These are phyloP conservation scores for Oemleria cerasiformis DNA, from an alignment of 306 rosid genomes.

Conservation along the genomic window DNA sequence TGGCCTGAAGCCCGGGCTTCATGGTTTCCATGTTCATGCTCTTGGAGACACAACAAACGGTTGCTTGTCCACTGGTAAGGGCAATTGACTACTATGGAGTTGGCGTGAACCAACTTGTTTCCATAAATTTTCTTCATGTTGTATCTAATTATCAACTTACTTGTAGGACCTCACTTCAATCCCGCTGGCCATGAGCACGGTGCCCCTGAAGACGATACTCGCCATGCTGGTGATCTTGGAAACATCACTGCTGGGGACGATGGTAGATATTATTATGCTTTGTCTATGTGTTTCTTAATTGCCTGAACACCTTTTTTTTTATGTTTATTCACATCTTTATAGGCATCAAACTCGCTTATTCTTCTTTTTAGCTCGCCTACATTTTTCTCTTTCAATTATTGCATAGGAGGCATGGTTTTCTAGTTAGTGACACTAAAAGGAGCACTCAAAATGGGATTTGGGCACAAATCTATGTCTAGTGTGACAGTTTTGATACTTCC, in stretches of 20 bases:
- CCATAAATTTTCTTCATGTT: neutral
- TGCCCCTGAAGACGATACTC: slow-evolving; percentile 70
- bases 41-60: slow-evolving; percentile 96
- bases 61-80: slow-evolving; percentile 88
- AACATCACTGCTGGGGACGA: slow-evolving; percentile 74
- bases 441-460: neutral
- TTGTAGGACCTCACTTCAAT: slow-evolving; percentile 82
- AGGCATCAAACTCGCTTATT: slow-evolving; percentile 3
- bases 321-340: neutral
- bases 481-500: neutral
- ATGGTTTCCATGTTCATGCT: slow-evolving; percentile 92
- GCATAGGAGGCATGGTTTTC: neutral
- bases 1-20: slow-evolving; percentile 88
- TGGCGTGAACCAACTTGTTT: neutral
- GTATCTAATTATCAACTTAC: slow-evolving; percentile 6
- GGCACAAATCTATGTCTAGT: neutral
- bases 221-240: slow-evolving; percentile 98
- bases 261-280: slow-evolving; percentile 42
- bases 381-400: neutral
- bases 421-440: neutral
- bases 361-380: neutral
- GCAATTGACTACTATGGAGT: neutral
- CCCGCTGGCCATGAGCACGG: slow-evolving; percentile 82
- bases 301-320: neutral
- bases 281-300: neutral